Evolutionary conservation across 129 eudicot species (phyloP).

Genomic region (Oenanthe sinensis): DNA sequence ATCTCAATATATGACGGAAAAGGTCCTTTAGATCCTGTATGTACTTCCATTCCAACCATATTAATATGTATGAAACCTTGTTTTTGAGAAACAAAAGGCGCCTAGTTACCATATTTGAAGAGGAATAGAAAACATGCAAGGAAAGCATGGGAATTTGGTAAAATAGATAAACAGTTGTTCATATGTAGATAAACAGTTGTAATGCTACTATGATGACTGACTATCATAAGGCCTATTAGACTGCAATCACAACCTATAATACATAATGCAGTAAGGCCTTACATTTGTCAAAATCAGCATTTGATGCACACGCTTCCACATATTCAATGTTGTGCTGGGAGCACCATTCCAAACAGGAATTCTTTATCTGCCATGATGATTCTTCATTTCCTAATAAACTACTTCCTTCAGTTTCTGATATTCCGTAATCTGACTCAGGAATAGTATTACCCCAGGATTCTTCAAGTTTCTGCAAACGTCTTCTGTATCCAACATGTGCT

Average conservation of each 20-base stretch:
- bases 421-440: conserved; percentile 47
- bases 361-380: conserved; percentile 38
- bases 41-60: not conserved
- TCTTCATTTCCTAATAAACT: conserved; percentile 65
- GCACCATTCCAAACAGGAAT: conserved; percentile 81
- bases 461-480: conserved; percentile 39
- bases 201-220: not conserved
- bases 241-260: not conserved
- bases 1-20: not conserved
- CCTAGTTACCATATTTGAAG: not conserved
- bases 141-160: not conserved
- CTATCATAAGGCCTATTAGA: not conserved
- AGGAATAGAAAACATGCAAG: not conserved
- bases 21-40: not conserved
- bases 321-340: conserved; percentile 72
- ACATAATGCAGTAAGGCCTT: conserved; percentile 15
- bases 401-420: conserved; percentile 83
- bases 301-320: conserved; percentile 94
- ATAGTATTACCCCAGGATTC: conserved; percentile 29
- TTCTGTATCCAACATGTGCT: conserved; percentile 75
- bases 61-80: not conserved
- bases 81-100: not conserved
- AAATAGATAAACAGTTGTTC: too few relatives aligned
- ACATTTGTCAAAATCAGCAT: conserved; percentile 79
- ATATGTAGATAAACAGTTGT: not conserved